Evolutionary conservation across 2,329 filamentous ascomycete genomes (phyloP).

Genomic region (Penicillium olsonii): DNA sequence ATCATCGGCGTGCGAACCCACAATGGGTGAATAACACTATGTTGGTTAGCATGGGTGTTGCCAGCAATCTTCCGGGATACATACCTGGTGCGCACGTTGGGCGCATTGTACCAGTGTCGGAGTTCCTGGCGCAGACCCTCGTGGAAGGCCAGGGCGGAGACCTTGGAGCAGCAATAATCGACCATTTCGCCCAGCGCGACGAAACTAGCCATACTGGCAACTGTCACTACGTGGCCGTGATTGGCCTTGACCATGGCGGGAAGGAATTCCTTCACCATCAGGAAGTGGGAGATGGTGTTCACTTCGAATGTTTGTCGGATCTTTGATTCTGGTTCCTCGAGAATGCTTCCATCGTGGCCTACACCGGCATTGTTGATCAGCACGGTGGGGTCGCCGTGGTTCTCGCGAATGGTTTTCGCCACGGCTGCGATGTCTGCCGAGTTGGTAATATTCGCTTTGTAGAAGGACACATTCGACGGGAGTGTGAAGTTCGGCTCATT

Average conservation of each 20-base stretch:
- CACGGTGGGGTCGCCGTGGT: conserved; percentile 48
- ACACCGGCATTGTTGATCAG: conserved; percentile 56
- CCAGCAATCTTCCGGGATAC: neutral
- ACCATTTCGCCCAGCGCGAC: conserved; percentile 50
- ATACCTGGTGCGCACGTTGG: conserved; percentile 42
- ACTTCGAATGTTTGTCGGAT: conserved; percentile 55
- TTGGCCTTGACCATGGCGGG: conserved; percentile 53
- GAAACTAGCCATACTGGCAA: conserved; percentile 57
- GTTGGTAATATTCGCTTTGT: conserved; percentile 41
- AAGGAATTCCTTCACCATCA: conserved; percentile 54
- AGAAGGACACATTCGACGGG: conserved; percentile 39
- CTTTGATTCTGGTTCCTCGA: conserved; percentile 46
- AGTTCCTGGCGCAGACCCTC: conserved; percentile 49
- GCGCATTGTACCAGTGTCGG: conserved; percentile 37
- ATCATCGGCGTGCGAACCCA: conserved; percentile 55
- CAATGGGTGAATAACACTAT: conserved; percentile 36
- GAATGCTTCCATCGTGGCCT: conserved; percentile 48
- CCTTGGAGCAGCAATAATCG: conserved; percentile 57
- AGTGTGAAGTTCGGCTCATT: conserved; percentile 34
- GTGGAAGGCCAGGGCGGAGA: conserved; percentile 55
- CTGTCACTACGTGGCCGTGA: conserved; percentile 59
- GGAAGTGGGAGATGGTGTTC: conserved; percentile 55
- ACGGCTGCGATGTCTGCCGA: conserved; percentile 32
- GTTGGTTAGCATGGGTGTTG: neutral
- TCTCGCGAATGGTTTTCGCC: conserved; percentile 40